These are phyloP conservation scores for Schwanniomyces vanrijiae DNA, from an alignment of 805 yeast genomes.

Conservation along the genomic window DNA sequence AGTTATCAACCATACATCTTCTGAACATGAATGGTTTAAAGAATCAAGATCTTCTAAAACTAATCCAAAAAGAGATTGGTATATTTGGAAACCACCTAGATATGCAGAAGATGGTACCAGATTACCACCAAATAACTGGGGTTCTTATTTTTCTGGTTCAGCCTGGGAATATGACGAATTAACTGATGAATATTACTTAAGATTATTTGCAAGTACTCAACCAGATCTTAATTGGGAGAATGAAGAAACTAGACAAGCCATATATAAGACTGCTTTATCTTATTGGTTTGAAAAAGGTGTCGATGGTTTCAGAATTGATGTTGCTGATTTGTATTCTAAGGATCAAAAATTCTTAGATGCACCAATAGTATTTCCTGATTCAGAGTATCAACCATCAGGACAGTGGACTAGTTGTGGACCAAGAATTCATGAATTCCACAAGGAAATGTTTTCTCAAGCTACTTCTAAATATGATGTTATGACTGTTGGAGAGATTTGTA, in stretches of 20 bases:
- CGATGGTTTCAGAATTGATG: conserved; percentile 61
- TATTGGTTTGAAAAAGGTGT: conserved; percentile 59
- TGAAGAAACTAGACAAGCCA: conserved; percentile 32
- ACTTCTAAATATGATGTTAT: conserved; percentile 48
- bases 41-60: conserved; percentile 51
- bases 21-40: conserved; percentile 58
- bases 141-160: conserved; percentile 50
- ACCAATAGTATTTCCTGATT: conserved; percentile 43
- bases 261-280: conserved; percentile 47
- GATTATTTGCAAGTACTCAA: conserved; percentile 52
- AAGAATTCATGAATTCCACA: conserved; percentile 57
- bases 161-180: conserved; percentile 58
- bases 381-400: conserved; percentile 40
- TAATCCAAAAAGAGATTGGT: conserved; percentile 62
- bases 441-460: conserved; percentile 46
- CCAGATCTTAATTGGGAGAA: conserved; percentile 67
- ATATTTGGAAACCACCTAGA: conserved; percentile 54
- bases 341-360: conserved; percentile 47
- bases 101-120: conserved; percentile 49
- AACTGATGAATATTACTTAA: conserved; percentile 56
- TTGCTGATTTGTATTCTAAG: conserved; percentile 54
- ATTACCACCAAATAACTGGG: conserved; percentile 60
- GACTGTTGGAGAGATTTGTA: conserved; percentile 60
- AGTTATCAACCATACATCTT: conserved; percentile 59
- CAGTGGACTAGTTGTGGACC: conserved; percentile 46